phyloP scores from a whole-genome alignment of 176 grass and related monocot genomes.

The Otatea glauca region DNA sequence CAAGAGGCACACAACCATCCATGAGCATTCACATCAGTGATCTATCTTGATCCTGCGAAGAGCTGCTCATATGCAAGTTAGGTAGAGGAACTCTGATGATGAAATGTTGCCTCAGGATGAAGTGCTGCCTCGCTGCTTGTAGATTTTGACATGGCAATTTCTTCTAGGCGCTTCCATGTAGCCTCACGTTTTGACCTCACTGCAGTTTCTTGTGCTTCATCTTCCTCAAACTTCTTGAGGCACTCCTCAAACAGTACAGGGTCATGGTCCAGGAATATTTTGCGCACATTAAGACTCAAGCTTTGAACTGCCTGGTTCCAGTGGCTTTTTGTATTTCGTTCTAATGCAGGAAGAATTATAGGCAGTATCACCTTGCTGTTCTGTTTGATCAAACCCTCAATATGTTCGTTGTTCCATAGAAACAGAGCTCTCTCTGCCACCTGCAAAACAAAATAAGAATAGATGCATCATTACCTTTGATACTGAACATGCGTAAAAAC shows the following conservation, averaged over 20 bases:
- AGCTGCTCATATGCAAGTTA: slow-evolving; percentile 28
- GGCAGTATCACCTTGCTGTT: slow-evolving; percentile 68
- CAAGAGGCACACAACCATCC: slow-evolving; percentile 23
- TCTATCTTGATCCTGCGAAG: slow-evolving; percentile 17
- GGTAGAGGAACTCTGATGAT: slow-evolving; percentile 27
- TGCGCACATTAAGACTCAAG: slow-evolving; percentile 70
- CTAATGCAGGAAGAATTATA: slow-evolving; percentile 67
- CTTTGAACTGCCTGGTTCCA: slow-evolving; percentile 81
- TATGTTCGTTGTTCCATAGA: slow-evolving; percentile 75
- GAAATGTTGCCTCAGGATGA: slow-evolving; percentile 32
- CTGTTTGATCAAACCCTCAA: slow-evolving; percentile 73
- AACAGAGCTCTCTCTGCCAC: slow-evolving; percentile 73
- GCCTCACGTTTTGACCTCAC: slow-evolving; percentile 56
- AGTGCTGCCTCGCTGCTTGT: slow-evolving; percentile 38
- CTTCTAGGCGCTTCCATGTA: slow-evolving; percentile 74
- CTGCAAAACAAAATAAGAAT: slow-evolving; percentile 45
- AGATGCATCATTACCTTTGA: slow-evolving; percentile 15
- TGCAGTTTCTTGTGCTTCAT: slow-evolving; percentile 52
- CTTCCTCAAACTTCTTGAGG: slow-evolving; percentile 70
- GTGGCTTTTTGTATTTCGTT: slow-evolving; percentile 65
- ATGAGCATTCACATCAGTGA: slow-evolving; percentile 44
- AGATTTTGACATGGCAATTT: slow-evolving; percentile 55
- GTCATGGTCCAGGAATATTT: slow-evolving; percentile 69
- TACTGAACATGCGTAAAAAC: slow-evolving; percentile 15
- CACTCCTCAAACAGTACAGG: slow-evolving; percentile 59